Evolutionary conservation across 2,329 filamentous ascomycete species (phyloP), one percentile per base, ranked within the genome.

Genomic region (Thielaviopsis euricoi): DNA sequence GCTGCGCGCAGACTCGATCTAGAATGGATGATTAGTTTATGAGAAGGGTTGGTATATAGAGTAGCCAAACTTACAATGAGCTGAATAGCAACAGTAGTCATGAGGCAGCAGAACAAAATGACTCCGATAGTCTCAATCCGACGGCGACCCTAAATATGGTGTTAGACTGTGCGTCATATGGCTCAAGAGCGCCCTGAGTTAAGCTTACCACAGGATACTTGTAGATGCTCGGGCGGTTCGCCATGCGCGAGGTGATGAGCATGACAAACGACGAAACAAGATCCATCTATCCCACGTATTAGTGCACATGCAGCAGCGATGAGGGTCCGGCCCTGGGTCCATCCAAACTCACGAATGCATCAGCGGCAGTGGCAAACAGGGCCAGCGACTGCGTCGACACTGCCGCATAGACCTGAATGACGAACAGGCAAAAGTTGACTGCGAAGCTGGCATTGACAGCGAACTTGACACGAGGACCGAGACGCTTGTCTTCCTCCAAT

Each of bases 81-180:
- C 64, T 83, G 77, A 26, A 83, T 78, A 53, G 81, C 79, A 3
- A 83, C 80, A 0, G 80, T 83, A 1, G 81, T 82, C 79, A 84
- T 83, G 60, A 84, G 70, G 50, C 80, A 79, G 62, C 80, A 82
- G 67, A 84, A 84, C 52, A 84, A 74, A 63, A 85, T 80, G 61
- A 84, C 80, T 26, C 80, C 81, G 59, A 83, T 74, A 2, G 81
- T 82, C 68, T 84, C 81, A 57, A 83, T 77, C 58, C 81, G 74
- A 4, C 75, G 82, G 7, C 81, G 76, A 49, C 79, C 81, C 71
- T 74, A 63, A 19, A 46, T 25, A 17, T n/a, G 10, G 15, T 29
- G 54, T 56, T 22, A 56, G 40, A 23, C 2, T 10, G 9, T 12
- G 37, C 7, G 3, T 1, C 33, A 19, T 1, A 19, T 54, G 29